These are phyloP conservation scores for Cajanus cajan DNA, from an alignment of 306 rosid genomes.

Conservation along the genomic window DNA sequence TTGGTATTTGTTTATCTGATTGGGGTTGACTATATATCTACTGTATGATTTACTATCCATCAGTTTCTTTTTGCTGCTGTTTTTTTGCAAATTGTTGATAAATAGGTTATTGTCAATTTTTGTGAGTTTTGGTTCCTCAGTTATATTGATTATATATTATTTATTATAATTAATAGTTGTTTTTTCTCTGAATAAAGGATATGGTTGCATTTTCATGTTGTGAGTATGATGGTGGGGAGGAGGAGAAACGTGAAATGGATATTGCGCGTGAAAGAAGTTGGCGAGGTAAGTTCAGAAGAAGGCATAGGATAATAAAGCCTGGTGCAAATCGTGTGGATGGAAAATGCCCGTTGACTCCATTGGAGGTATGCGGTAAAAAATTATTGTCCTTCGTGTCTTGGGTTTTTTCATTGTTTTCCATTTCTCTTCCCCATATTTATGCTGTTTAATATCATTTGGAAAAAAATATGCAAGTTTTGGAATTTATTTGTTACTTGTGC, in stretches of 20 bases:
- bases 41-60: background rate
- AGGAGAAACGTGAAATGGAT: constrained; percentile 96
- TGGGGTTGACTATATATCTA: constrained; percentile 3
- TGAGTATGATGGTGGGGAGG: constrained; percentile 90
- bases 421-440: background rate
- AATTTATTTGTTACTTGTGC: background rate
- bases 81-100: background rate
- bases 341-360: constrained; percentile 91
- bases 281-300: constrained; percentile 95
- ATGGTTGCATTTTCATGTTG: constrained; percentile 99
- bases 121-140: background rate
- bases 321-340: constrained; percentile 93
- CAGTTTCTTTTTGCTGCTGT: background rate
- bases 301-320: constrained; percentile 85
- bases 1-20: background rate
- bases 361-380: constrained; percentile 60
- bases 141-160: constrained; percentile 10
- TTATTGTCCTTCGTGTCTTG: background rate
- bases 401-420: background rate
- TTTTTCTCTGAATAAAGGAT: constrained; percentile 54
- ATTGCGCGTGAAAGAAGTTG: constrained; percentile 95
- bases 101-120: constrained; percentile 15
- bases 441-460: background rate
- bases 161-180: constrained; percentile 16
- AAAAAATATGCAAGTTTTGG: background rate